Evolutionary conservation across 495 filamentous ascomycete genomes (phyloP).

Genomic region (Achaetomiella virescens): DNA sequence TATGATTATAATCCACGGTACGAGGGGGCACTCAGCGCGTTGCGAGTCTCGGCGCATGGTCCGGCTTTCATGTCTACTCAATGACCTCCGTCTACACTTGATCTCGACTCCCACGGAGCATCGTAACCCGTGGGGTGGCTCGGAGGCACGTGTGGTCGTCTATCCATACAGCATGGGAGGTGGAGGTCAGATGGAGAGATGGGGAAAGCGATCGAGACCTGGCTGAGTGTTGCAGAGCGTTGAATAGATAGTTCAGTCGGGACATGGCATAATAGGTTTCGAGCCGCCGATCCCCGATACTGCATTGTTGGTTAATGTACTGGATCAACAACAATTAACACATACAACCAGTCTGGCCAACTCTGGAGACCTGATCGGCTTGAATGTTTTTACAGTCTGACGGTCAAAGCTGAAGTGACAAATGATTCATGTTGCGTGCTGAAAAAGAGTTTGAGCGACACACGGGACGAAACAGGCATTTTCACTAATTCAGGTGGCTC

Average conservation of each 20-base stretch:
- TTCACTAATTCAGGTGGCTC: too few species aligned
- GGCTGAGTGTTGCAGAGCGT: not conserved
- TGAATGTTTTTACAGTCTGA: too few species aligned
- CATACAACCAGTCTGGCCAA: constrained; percentile 1
- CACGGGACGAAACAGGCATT: too few species aligned
- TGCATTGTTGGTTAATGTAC: constrained; percentile 13
- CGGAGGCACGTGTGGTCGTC: not conserved
- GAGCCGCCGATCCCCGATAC: not conserved
- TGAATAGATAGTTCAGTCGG: not conserved
- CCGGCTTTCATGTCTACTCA: constrained; percentile 1
- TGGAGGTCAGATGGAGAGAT: not conserved
- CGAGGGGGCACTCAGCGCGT: constrained; percentile 12
- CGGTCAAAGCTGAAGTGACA: not conserved
- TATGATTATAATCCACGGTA: constrained; percentile 30
- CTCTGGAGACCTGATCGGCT: not conserved
- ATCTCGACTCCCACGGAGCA: not conserved
- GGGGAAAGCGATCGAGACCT: not conserved
- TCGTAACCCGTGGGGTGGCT: not conserved
- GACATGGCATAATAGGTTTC: not conserved
- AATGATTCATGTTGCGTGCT: too few species aligned
- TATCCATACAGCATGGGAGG: not conserved
- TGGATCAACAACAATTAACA: constrained; percentile 4
- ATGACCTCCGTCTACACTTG: not conserved
- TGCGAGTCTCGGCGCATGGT: constrained; percentile 4
- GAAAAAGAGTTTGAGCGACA: too few species aligned